Percentiles rank a stretch among this genome's conserved stretches.
These are phyloP conservation scores for Coniochaeta sp. DNA, from an alignment of 2,329 filamentous ascomycete species.

Conservation along the genomic window DNA sequence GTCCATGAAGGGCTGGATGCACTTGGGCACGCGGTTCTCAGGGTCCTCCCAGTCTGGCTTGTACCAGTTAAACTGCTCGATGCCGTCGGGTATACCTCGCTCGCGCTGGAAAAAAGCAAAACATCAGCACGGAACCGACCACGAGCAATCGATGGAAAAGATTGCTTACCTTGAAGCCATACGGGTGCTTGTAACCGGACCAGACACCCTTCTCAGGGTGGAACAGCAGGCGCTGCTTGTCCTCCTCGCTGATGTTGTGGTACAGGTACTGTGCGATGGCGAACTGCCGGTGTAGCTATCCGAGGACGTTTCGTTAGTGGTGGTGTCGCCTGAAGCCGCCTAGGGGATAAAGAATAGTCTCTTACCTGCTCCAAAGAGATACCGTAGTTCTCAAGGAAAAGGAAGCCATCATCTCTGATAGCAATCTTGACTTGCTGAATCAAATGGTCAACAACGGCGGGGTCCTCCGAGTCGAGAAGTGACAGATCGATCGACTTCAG, in stretches of 20 bases:
- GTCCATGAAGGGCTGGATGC: conserved; percentile 40
- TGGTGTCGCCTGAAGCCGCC: too few relatives aligned
- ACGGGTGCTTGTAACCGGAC: conserved; percentile 43
- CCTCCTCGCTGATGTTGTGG: conserved; percentile 39
- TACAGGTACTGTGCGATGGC: conserved; percentile 41
- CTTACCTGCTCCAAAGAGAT: conserved; percentile 32
- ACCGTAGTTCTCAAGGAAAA: conserved; percentile 43
- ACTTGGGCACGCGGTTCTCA: conserved; percentile 33
- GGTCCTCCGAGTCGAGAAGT: conserved; percentile 32
- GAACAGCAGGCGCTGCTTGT: conserved; percentile 39
- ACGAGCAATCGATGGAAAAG: not conserved
- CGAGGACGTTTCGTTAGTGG: not conserved
- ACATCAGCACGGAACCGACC: not conserved
- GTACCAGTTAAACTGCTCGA: conserved; percentile 50
- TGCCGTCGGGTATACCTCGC: conserved; percentile 35
- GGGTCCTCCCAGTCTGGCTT: conserved; percentile 33
- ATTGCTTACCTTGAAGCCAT: conserved; percentile 30
- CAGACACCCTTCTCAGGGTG: conserved; percentile 38
- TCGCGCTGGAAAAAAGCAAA: conserved; percentile 22
- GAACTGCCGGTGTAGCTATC: conserved; percentile 41
- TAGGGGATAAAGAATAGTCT: not conserved
- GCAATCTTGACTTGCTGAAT: conserved; percentile 33
- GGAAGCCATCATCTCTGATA: conserved; percentile 34
- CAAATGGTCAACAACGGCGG: conserved; percentile 32
- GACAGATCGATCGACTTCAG: conserved; percentile 34